Base-by-base conservation (phyloP, 192 early-diverging fungal genomes). In the Podila epigama region DNA sequence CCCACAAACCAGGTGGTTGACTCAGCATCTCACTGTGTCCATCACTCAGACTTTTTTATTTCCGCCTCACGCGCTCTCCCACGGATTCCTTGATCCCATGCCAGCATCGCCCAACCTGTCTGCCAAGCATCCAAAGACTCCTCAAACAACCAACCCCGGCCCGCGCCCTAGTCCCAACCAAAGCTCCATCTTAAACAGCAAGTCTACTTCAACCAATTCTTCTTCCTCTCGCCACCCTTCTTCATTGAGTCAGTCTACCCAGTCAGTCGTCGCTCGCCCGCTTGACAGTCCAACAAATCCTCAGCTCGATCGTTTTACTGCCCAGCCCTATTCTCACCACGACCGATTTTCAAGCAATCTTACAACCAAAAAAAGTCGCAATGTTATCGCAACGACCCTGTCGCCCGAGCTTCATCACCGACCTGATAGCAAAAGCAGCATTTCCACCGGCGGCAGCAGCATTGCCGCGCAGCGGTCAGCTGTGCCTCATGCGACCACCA, bases 181-280 rank as follows among this genome's bases (percentile, higher is more conserved):
- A 22, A n/a, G 27, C 22, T 7, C 61, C 51, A 63, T 2, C 51
- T 12, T 5, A 27, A 50, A 31, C 33, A 20, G 44, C 13, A 9
- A 22, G 12, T 1, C 37, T 39, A 42, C 12, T 53, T 35, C 15
- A 34, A 61, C 27, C 31, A 60, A 9, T 51, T 34, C n/a, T 7
- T 0, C 51, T 12, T 12, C 51, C 51, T 53, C 20, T n/a, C 32
- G 1, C 53, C 11, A 35, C 55, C 27, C 50, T 6, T 35, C 57
- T 58, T 20, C 44, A 56, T 11, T 63, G 57, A 27, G 64, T 42
- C 58, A 48, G 35, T 27, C 55, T 33, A n/a, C n/a, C 44, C 58
- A 66, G n/a, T 66, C 64, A 20, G 37, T 64, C 25, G 72, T 77
- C 22, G 61, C 60, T 37, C 67, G 73, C 32, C 73, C 73, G n/a